phyloP scores from a whole-genome alignment of 2,329 filamentous ascomycete genomes.

The Emmonsia crescens region DNA sequence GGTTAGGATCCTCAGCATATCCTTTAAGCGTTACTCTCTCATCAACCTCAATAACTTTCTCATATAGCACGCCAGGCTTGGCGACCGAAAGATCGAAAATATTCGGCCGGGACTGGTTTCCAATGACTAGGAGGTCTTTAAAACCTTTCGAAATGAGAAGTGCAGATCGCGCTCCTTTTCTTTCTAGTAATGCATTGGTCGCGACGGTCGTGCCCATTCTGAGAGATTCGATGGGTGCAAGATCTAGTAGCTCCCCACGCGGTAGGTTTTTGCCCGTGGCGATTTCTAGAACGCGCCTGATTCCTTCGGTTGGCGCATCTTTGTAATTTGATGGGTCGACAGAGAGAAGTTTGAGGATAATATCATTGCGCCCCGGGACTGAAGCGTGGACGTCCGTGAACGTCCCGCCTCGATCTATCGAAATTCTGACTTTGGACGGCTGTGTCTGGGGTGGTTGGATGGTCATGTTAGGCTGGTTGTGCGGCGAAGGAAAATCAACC shows the following conservation, averaged over 20 bases:
- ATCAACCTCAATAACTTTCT: conserved; percentile 72
- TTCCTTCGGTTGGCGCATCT: conserved; percentile 60
- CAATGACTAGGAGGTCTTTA: conserved; percentile 75
- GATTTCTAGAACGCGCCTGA: conserved; percentile 60
- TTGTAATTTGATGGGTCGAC: conserved; percentile 21
- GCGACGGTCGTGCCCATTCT: conserved; percentile 92
- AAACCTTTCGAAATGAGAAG: conserved; percentile 82
- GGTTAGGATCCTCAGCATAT: conserved; percentile 51
- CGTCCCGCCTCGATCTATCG: conserved; percentile 33
- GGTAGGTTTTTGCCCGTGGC: conserved; percentile 27
- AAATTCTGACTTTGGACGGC: conserved; percentile 8
- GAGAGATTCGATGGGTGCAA: conserved; percentile 42
- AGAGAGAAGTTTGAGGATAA: conserved; percentile 24
- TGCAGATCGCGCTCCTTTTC: conserved; percentile 80
- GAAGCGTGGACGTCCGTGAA: conserved; percentile 22
- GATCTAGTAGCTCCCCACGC: conserved; percentile 25
- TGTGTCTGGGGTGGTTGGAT: not conserved
- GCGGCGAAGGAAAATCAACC: not conserved
- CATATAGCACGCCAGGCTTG: conserved; percentile 77
- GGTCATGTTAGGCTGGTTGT: not conserved
- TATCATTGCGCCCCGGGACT: conserved; percentile 16
- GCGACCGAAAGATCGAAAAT: conserved; percentile 84
- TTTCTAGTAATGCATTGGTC: conserved; percentile 78
- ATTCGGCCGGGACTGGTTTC: conserved; percentile 77
- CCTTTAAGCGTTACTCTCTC: conserved; percentile 53